Evolutionary conservation across 2,329 filamentous ascomycete species (phyloP), one percentile per base, ranked within the genome.

Genomic region (Fusarium buharicum): DNA sequence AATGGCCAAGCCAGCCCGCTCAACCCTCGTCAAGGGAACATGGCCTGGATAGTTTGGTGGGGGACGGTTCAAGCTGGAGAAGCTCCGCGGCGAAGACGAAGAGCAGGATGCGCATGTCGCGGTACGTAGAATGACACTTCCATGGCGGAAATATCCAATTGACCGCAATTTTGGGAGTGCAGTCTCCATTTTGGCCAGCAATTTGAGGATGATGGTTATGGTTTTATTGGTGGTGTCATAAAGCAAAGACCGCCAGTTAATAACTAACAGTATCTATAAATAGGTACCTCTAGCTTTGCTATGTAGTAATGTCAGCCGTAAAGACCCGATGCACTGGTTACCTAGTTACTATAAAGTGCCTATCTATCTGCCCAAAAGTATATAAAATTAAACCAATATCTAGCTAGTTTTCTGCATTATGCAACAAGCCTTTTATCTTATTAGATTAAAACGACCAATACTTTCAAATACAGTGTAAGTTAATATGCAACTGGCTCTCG

Each of bases 41-140:
- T 99, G 95, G 76, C 93, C 92, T 1, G 91, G 88, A 79, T 98
- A 98, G 71, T 91, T 95, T 54, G 93, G 91, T 22, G 86, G 84
- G 46, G 94, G 94, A 7, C 95, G 90, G 76, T 90, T 90, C 69
- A 96, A 86, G 62, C 92, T 86, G 38, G 93, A 96, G 81, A 97
- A 96, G 53, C 51, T 67, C 43, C 73, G 66, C 37, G 50, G 27
- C 12, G 64, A 62, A 8, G 63, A 46, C 2, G 63, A 52, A 24
- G 52, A 68, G 39, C 53, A 65, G 6, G 62, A 60, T 14, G 63
- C 58, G 38, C 70, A 71, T 13, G 55, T 55, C 14, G 54, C 48
- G n/a, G 66, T 51, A 18, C 67, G 69, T 20, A 71, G 17, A 5
- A 64, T 13, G 2, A 16, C n/a, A 6, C 20, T 31, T 12, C 50